Percentiles rank a stretch among this genome's conserved stretches.
Evolutionary conservation across 805 yeast genomes (phyloP).

Genomic region (Pichia occidentalis): DNA sequence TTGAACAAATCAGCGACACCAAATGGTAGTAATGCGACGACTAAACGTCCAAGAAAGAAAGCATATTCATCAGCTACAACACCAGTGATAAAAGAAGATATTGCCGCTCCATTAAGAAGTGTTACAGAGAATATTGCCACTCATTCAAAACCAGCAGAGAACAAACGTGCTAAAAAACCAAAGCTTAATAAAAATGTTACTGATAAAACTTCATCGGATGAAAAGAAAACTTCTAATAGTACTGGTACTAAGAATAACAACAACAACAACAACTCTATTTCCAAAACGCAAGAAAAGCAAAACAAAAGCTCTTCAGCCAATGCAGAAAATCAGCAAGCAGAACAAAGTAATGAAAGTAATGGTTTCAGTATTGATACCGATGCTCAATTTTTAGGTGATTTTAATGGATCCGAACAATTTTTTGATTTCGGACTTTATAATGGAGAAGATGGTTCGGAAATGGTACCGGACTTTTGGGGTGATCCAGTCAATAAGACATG

Average conservation of each 20-base stretch:
- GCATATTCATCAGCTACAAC: constrained; percentile 17
- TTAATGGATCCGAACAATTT: constrained; percentile 29
- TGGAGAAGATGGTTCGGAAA: constrained; percentile 27
- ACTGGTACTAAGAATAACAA: not conserved
- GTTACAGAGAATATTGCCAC: constrained; percentile 4
- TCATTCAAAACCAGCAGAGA: too few relatives aligned
- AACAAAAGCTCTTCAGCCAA: not conserved
- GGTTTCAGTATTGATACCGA: constrained; percentile 25
- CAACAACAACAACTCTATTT: not conserved
- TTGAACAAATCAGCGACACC: constrained; percentile 19
- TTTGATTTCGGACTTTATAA: constrained; percentile 28
- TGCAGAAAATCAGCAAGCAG: constrained; percentile 2
- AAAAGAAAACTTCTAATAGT: constrained; percentile 1
- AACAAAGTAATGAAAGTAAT: not conserved
- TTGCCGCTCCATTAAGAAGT: constrained; percentile 15
- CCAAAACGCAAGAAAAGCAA: not conserved
- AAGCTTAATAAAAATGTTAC: not conserved
- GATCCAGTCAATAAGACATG: constrained; percentile 32
- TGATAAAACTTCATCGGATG: not conserved
- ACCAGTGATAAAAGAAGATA: constrained; percentile 26
- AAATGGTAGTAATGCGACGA: constrained; percentile 4
- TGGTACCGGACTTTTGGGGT: constrained; percentile 30
- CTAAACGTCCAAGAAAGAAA: constrained; percentile 7
- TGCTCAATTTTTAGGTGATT: constrained; percentile 34
- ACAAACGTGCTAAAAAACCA: not conserved